Conservation (phyloP, 2,329 filamentous ascomycete genomes). For the Apiospora sp. region DNA sequence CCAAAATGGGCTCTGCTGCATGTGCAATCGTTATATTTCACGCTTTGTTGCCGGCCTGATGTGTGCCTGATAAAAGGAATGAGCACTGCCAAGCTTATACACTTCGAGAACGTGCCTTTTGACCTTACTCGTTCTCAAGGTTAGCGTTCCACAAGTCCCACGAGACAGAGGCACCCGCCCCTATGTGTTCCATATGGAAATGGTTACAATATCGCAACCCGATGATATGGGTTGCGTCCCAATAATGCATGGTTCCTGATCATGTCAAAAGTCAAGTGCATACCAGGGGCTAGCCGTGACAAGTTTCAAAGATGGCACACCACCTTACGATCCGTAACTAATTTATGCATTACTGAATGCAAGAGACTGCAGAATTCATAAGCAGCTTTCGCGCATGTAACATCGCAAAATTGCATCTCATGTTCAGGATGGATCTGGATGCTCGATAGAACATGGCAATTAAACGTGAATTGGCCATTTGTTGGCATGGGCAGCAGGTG, state of each 20-base stretch:
- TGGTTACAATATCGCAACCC: neutral
- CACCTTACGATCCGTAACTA: slow-evolving; percentile 6
- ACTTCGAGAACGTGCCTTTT: neutral
- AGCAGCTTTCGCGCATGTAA: slow-evolving; percentile 5
- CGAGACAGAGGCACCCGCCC: too few species aligned
- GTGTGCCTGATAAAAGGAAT: neutral
- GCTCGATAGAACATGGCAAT: slow-evolving; percentile 17
- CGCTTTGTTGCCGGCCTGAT: neutral
- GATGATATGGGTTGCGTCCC: neutral
- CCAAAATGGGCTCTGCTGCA: neutral
- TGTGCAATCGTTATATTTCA: neutral
- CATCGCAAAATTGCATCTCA: slow-evolving; percentile 21
- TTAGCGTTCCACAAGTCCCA: neutral
- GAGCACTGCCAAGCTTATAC: neutral
- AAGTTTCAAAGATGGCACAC: slow-evolving; percentile 11
- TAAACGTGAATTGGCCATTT: slow-evolving; percentile 19
- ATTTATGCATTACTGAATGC: slow-evolving; percentile 1
- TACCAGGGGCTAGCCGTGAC: neutral
- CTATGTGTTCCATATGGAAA: neutral
- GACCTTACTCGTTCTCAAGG: neutral
- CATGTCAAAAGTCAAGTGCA: slow-evolving; percentile 11
- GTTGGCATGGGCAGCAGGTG: slow-evolving; percentile 2
- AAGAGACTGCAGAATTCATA: neutral
- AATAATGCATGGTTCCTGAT: slow-evolving; percentile 2
- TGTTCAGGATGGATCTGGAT: slow-evolving; percentile 4